Evolutionary conservation across 805 yeast genomes (phyloP).

Genomic region (Kodamaea leandrae): DNA sequence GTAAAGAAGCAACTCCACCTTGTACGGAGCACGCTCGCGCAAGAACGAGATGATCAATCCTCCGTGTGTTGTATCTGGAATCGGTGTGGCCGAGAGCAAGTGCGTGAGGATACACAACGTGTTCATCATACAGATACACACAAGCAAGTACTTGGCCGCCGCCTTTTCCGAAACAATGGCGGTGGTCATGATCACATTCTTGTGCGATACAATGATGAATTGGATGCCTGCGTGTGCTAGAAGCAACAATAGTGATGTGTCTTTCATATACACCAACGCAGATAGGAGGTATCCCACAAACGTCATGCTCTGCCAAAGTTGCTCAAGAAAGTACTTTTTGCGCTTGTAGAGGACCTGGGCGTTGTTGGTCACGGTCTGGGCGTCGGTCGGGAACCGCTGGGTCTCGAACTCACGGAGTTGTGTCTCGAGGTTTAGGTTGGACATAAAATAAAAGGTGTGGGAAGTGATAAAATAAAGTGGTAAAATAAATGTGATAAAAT

Average conservation of each 20-base stretch:
- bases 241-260: slow-evolving; percentile 35
- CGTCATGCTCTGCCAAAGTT: slow-evolving; percentile 34
- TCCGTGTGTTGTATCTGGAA: slow-evolving; percentile 27
- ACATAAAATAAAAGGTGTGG: slow-evolving; percentile 1
- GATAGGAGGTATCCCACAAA: slow-evolving; percentile 36
- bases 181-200: slow-evolving; percentile 5
- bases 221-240: slow-evolving; percentile 28
- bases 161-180: slow-evolving; percentile 13
- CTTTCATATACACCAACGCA: slow-evolving; percentile 39
- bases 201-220: slow-evolving; percentile 12
- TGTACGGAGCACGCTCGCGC: slow-evolving; percentile 35
- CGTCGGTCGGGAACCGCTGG: slow-evolving; percentile 33
- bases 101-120: slow-evolving; percentile 25
- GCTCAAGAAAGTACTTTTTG: slow-evolving; percentile 37
- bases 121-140: slow-evolving; percentile 24
- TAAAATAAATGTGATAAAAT: too few species aligned
- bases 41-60: slow-evolving; percentile 36
- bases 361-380: slow-evolving; percentile 42
- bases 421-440: slow-evolving; percentile 15
- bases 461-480: neutral
- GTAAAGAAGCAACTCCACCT: slow-evolving; percentile 24
- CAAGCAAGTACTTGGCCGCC: slow-evolving; percentile 27
- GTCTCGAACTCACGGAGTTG: slow-evolving; percentile 26
- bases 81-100: slow-evolving; percentile 20
- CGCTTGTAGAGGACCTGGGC: slow-evolving; percentile 40